Conservation (phyloP, 2,329 filamentous ascomycete species). For the Nothophaeocryptopus gaeumannii region DNA sequence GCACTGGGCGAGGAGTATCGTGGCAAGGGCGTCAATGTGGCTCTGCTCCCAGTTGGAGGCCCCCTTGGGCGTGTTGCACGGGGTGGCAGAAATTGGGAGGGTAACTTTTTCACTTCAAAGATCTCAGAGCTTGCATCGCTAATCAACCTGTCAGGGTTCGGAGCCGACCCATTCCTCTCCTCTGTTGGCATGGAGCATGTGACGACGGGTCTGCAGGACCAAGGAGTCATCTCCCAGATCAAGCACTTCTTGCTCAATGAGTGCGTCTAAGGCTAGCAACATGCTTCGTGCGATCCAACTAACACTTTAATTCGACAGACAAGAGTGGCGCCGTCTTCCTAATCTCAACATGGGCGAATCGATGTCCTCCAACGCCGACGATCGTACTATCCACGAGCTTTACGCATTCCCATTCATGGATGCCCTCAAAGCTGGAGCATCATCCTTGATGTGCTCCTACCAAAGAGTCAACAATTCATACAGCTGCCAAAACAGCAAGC, state of each 20-base stretch:
- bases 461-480: slow-evolving; percentile 60
- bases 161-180: slow-evolving; percentile 63
- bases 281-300: too few species aligned
- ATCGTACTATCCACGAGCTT: slow-evolving; percentile 53
- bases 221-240: slow-evolving; percentile 37
- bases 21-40: slow-evolving; percentile 32
- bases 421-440: slow-evolving; percentile 50
- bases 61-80: slow-evolving; percentile 43
- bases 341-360: slow-evolving; percentile 18
- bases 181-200: slow-evolving; percentile 50
- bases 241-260: slow-evolving; percentile 46
- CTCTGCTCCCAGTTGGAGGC: slow-evolving; percentile 66
- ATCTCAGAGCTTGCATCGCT: neutral
- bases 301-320: slow-evolving; percentile 48
- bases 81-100: slow-evolving; percentile 44
- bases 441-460: slow-evolving; percentile 60
- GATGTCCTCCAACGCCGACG: slow-evolving; percentile 59
- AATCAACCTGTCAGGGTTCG: slow-evolving; percentile 50
- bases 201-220: slow-evolving; percentile 52
- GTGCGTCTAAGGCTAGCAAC: slow-evolving; percentile 49
- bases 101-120: neutral
- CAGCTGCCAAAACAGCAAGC: slow-evolving; percentile 59
- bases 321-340: slow-evolving; percentile 53
- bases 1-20: slow-evolving; percentile 49
- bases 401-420: slow-evolving; percentile 48